Evolutionary conservation across 2,329 filamentous ascomycete genomes (phyloP).

Genomic region (Fusarium clavum): DNA sequence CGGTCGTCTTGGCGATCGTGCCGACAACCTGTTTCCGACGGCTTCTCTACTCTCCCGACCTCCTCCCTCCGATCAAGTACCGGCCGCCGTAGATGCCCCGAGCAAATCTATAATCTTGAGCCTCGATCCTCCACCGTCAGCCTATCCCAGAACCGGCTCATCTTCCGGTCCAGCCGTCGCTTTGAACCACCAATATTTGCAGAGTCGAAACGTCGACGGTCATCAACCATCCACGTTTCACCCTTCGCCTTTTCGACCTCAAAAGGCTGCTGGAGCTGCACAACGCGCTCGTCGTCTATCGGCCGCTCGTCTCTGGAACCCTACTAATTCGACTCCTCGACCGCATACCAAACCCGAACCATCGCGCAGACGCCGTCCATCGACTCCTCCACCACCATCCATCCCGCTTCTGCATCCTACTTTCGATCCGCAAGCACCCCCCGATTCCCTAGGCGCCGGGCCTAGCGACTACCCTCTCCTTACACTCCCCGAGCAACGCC

Average conservation of each 20-base stretch:
- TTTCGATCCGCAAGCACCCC: constrained; percentile 52
- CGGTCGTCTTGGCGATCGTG: constrained; percentile 62
- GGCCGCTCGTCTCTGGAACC: constrained; percentile 69
- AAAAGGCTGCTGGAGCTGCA: constrained; percentile 46
- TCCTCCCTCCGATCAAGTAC: constrained; percentile 36
- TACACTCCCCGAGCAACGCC: constrained; percentile 62
- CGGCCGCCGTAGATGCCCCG: constrained; percentile 48
- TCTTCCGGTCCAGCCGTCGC: constrained; percentile 36
- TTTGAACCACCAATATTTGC: constrained; percentile 30
- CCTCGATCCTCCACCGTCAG: constrained; percentile 49
- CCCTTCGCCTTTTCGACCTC: constrained; percentile 58
- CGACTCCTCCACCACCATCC: constrained; percentile 64
- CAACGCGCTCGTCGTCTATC: constrained; percentile 56
- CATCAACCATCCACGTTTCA: constrained; percentile 34
- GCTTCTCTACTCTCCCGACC: constrained; percentile 58
- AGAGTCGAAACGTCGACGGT: constrained; percentile 20
- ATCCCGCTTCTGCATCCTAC: constrained; percentile 62
- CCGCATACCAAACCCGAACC: constrained; percentile 41
- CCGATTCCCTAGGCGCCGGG: constrained; percentile 54
- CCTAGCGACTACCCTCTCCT: constrained; percentile 64
- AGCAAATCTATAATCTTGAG: constrained; percentile 47
- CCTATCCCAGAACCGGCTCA: constrained; percentile 45
- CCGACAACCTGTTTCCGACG: constrained; percentile 58
- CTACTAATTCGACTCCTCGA: constrained; percentile 69
- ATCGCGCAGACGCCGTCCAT: constrained; percentile 59